Evolutionary conservation across 176 grass and related monocot genomes (phyloP), one percentile per base, ranked within the genome.

Genomic region (Zoysia japonica): DNA sequence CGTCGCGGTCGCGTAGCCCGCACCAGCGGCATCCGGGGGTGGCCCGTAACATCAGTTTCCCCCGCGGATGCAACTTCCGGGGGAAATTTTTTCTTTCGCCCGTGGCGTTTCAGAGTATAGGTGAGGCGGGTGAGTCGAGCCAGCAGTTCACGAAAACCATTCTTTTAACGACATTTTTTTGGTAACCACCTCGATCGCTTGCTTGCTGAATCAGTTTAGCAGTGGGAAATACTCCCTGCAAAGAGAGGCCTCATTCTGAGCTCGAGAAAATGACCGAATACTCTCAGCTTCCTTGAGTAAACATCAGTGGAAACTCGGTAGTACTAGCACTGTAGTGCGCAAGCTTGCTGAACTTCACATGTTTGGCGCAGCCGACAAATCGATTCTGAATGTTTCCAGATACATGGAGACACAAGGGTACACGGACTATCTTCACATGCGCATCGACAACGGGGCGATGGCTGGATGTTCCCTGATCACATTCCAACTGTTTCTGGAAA

Each of bases 31-130:
- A 9, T 28, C 28, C 28, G 28, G 28, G 28, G 28, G 28, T 28
- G 28, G 14, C 8, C 82, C 47, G 67, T 36, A 13, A 16, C 68
- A 9, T 68, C 60, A 43, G 76, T 80, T 79, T 77, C 44, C 77
- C 28, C 53, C 42, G 20, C 60, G 41, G 76, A 57, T 85, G 76
- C 28, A 53, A 76, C 63, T 41, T 49, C 42, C 42, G 43, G 43
- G 36, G 72, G 28, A 38, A 74, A 40, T 0, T 28, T 28, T 2
- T 2, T 7, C 3, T 14, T 6, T 54, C 51, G 10, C n/a, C 54
- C 53, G 35, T 35, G 15, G 55, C 17, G 44, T 43, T 60, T 47
- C 38, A 13, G 9, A 37, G 35, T 12, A 28, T 66, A 2, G 60
- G 76, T 11, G 41, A 48, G 49, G 15, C 28, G 47, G 37, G 37